Base-by-base conservation (phyloP, 2,329 filamentous ascomycete genomes). In the Juglanconis oblonga region DNA sequence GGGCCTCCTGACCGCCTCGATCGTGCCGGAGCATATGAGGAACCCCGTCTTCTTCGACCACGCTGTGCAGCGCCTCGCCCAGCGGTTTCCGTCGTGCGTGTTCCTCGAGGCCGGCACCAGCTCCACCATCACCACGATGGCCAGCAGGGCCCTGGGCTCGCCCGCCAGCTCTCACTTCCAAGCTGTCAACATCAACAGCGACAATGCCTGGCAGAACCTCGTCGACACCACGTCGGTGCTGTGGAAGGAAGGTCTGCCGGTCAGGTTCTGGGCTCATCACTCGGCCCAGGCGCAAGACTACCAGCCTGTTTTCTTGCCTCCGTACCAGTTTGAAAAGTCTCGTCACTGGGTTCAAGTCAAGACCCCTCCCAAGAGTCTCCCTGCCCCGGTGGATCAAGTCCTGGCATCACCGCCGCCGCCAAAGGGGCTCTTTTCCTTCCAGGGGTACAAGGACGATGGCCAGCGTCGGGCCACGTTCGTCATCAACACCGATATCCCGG, bases 11-110 rank as follows among this genome's bases (percentile, higher is more conserved):
- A 24, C 24, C 24, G 24, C 24, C 24, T 24, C 24, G 24, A 24
- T 68, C 29, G 61, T 75, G 1, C 50, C 72, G 0, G 56, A 70
- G 0, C 79, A 82, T 50, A 74, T 77, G 66, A 64, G 78, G 1
- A 45, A 73, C 0, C 76, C 79, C 0, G 80, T 82, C 0, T 79
- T 70, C 63, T 80, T 80, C 64, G 38, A 70, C 31, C 69, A 79
- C 5, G 81, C 67, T 10, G n/a, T 56, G 1, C 32, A 60, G 11
- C 48, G 58, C 1, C 48, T 60, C 3, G 58, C 47, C 9, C 65
- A 69, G 33, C 38, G 29, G n/a, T 52, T 52, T 63, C 68, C 70
- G 0, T 32, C 50, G 0, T 67, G 63, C 10, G 64, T 75, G 24
- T 80, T 65, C 54, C 68, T 79, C 1, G 79, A 81, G 57, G 76